Conservation (phyloP, 2,329 filamentous ascomycete species). For the Calcarisporium arbuscula region DNA sequence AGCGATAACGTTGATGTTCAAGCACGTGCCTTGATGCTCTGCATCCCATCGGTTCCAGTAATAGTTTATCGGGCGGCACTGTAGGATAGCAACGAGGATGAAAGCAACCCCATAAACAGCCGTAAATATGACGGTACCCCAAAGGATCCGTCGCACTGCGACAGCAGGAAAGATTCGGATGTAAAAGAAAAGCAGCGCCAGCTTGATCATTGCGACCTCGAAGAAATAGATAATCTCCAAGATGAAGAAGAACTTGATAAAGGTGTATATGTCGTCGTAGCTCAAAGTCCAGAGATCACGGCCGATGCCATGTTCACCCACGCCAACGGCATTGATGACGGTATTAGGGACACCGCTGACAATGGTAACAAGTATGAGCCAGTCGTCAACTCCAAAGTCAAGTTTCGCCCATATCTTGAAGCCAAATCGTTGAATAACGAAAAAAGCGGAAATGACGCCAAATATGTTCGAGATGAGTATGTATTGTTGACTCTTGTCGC, state of each 20-base stretch:
- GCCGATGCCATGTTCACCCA: slow-evolving; percentile 36
- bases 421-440: slow-evolving; percentile 34
- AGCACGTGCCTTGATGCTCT: slow-evolving; percentile 38
- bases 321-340: slow-evolving; percentile 22
- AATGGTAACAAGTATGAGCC: slow-evolving; percentile 20
- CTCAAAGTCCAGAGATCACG: slow-evolving; percentile 45
- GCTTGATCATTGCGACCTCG: slow-evolving; percentile 39
- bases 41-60: slow-evolving; percentile 50
- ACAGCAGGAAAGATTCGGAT: slow-evolving; percentile 43
- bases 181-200: slow-evolving; percentile 49
- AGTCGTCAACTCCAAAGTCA: slow-evolving; percentile 32
- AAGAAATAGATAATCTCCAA: slow-evolving; percentile 40
- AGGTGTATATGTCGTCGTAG: slow-evolving; percentile 32
- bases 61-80: slow-evolving; percentile 43
- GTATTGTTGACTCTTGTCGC: slow-evolving; percentile 26
- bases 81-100: slow-evolving; percentile 37
- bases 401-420: slow-evolving; percentile 27
- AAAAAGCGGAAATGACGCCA: slow-evolving; percentile 28
- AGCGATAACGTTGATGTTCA: slow-evolving; percentile 40
- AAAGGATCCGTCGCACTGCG: slow-evolving; percentile 32
- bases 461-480: slow-evolving; percentile 26
- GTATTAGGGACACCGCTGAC: slow-evolving; percentile 19
- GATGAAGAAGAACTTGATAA: slow-evolving; percentile 37
- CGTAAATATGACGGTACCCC: slow-evolving; percentile 34
- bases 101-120: slow-evolving; percentile 34